Conservation (phyloP, 306 rosid genomes). For the Sechiopsis laciniata region DNA sequence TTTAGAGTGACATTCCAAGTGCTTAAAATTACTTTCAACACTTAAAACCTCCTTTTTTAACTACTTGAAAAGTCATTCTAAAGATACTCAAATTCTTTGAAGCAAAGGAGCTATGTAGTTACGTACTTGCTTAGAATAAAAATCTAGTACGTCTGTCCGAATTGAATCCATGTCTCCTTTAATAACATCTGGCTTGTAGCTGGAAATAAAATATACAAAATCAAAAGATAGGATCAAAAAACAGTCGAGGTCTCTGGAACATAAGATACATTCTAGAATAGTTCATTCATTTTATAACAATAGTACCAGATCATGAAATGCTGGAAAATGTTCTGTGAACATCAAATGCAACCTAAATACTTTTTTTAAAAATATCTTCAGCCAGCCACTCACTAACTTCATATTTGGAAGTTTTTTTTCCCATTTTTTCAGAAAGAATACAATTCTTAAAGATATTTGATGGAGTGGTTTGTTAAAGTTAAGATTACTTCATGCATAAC, state of each 20-base stretch:
- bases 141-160: conserved; percentile 64
- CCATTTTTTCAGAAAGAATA: background rate
- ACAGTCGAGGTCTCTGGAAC: background rate
- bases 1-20: background rate
- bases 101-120: background rate
- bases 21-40: no score
- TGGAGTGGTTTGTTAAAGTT: background rate
- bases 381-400: background rate
- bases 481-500: background rate
- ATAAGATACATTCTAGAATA: background rate
- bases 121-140: conserved; percentile 52
- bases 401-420: background rate
- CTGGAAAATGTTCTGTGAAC: background rate
- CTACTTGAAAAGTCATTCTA: background rate
- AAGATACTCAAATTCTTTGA: background rate
- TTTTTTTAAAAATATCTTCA: no score
- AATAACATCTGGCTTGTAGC: conserved; percentile 85
- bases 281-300: background rate
- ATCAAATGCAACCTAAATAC: no score
- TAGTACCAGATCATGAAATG: conserved; percentile 9
- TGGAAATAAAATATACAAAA: conserved; percentile 26
- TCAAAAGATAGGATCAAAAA: background rate
- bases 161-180: conserved; percentile 95
- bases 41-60: no score
- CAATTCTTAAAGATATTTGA: background rate